Evolutionary conservation across 495 filamentous ascomycete genomes (phyloP).

Genomic region (Penicillium bovifimosum): DNA sequence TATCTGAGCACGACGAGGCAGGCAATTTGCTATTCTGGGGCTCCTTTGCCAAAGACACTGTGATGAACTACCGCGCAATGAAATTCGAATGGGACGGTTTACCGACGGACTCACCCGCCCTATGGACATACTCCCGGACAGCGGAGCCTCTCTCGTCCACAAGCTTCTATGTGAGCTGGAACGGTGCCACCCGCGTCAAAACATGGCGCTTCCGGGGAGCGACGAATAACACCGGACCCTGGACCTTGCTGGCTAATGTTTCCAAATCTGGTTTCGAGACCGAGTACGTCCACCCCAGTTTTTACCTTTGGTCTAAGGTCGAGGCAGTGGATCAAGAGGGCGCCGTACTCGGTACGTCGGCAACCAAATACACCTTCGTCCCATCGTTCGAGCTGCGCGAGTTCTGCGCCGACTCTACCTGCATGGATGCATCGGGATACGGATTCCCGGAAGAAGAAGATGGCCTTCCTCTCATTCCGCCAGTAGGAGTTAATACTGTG

Average conservation of each 20-base stretch:
- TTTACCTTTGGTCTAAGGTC: conserved; percentile 33
- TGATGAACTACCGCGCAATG: conserved; percentile 44
- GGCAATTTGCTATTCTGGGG: conserved; percentile 50
- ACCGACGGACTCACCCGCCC: conserved; percentile 39
- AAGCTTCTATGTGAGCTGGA: conserved; percentile 45
- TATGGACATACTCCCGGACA: conserved; percentile 39
- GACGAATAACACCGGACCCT: conserved; percentile 29
- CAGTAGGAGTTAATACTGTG: conserved; percentile 35
- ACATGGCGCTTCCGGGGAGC: conserved; percentile 40
- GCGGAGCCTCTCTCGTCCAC: conserved; percentile 25
- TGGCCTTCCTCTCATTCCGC: conserved; percentile 27
- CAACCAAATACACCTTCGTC: conserved; percentile 37
- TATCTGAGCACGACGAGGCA: conserved; percentile 53
- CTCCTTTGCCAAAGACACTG: conserved; percentile 26
- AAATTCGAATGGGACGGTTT: conserved; percentile 43
- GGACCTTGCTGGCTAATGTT: conserved; percentile 25
- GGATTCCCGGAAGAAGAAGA: conserved; percentile 34
- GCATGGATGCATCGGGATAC: conserved; percentile 30
- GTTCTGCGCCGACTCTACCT: conserved; percentile 31
- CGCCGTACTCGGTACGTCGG: conserved; percentile 30
- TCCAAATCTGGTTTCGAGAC: conserved; percentile 41
- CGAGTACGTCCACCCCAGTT: conserved; percentile 25
- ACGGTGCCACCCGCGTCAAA: conserved; percentile 42
- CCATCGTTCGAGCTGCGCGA: conserved; percentile 35
- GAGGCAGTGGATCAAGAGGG: conserved; percentile 35